phyloP scores from a whole-genome alignment of 1,284 basidiomycete genomes.

The Taiwanofungus camphoratus region DNA sequence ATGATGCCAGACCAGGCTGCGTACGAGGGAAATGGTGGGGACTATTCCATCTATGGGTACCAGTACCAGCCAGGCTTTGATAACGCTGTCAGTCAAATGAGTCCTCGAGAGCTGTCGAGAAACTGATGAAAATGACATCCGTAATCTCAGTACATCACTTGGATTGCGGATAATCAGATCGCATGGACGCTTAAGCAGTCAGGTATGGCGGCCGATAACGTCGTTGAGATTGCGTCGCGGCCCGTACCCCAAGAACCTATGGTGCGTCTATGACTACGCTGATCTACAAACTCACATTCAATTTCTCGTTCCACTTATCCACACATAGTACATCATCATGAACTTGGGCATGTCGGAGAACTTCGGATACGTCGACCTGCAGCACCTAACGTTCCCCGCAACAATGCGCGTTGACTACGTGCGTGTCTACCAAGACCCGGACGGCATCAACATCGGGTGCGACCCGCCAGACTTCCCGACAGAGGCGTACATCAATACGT shows the following conservation, averaged over 20 bases:
- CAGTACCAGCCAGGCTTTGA: conserved; percentile 29
- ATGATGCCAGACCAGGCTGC: conserved; percentile 21
- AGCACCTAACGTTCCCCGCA: conserved; percentile 62
- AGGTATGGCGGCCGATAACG: conserved; percentile 58
- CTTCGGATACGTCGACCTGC: conserved; percentile 67
- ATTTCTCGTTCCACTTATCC: not conserved
- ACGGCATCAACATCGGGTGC: conserved; percentile 73
- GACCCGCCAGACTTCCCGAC: conserved; percentile 80
- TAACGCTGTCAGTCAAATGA: conserved; percentile 18
- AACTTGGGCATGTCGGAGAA: conserved; percentile 81
- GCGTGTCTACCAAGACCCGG: conserved; percentile 72
- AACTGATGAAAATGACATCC: not conserved
- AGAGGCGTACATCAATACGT: conserved; percentile 66
- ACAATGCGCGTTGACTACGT: conserved; percentile 80
- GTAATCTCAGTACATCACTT: conserved; percentile 64
- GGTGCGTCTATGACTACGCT: conserved; percentile 12
- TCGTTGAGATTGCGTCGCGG: conserved; percentile 24
- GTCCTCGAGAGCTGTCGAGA: not conserved
- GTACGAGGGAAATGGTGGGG: conserved; percentile 20
- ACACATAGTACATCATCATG: conserved; percentile 62
- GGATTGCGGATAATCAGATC: conserved; percentile 60
- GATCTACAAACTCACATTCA: not conserved
- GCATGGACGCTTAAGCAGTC: conserved; percentile 72
- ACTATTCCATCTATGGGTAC: conserved; percentile 23
- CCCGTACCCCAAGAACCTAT: conserved; percentile 29